These are phyloP conservation scores for Penicillium thymicola DNA, from an alignment of 2,329 filamentous ascomycete species.

Conservation along the genomic window DNA sequence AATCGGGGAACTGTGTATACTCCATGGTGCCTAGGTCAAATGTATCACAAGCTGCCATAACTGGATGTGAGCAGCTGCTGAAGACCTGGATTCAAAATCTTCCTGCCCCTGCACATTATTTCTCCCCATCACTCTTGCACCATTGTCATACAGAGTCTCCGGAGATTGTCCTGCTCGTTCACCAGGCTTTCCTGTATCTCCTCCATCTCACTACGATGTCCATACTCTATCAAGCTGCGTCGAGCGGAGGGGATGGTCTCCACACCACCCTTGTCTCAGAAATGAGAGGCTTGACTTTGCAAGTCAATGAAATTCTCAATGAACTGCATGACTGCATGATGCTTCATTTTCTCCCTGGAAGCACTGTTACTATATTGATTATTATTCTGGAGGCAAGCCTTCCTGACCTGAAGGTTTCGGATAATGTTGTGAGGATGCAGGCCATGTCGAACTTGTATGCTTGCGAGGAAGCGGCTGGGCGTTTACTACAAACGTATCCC, in stretches of 20 bases:
- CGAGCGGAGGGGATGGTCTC: neutral
- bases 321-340: slow-evolving; percentile 7
- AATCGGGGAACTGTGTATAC: neutral
- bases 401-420: slow-evolving; percentile 1
- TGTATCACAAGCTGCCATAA: neutral
- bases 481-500: slow-evolving; percentile 9
- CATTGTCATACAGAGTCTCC: neutral
- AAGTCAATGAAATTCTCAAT: slow-evolving; percentile 6
- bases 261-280: neutral
- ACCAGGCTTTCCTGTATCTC: slow-evolving; percentile 10
- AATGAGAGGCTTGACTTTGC: neutral
- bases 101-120: slow-evolving; percentile 5
- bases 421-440: slow-evolving; percentile 5
- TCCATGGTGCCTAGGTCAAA: neutral
- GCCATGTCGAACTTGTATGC: slow-evolving; percentile 7
- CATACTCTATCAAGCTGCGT: slow-evolving; percentile 1
- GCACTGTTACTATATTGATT: slow-evolving; percentile 1
- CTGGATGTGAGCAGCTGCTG: slow-evolving; percentile 2
- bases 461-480: slow-evolving; percentile 4
- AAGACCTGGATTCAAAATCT: slow-evolving; percentile 5
- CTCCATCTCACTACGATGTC: slow-evolving; percentile 7
- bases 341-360: slow-evolving; percentile 6
- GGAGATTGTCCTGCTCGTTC: slow-evolving; percentile 5
- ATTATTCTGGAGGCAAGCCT: slow-evolving; percentile 7
- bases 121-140: neutral